phyloP scores from a whole-genome alignment of 768 basidiomycete genomes.

The Hortiboletus campestris region DNA sequence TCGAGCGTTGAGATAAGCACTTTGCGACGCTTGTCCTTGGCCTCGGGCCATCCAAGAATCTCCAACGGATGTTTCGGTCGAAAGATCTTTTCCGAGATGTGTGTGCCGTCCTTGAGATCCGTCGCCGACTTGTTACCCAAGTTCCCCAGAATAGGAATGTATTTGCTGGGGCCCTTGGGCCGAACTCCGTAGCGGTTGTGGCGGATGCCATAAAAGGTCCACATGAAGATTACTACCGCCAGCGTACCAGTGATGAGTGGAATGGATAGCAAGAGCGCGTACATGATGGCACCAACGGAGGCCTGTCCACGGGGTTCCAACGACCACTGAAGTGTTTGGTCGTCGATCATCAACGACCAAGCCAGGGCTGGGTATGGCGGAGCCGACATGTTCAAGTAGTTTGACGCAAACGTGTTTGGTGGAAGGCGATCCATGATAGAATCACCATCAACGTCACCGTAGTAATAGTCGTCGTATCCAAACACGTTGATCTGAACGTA shows the following conservation, averaged over 20 bases:
- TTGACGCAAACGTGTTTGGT: slow-evolving; percentile 81
- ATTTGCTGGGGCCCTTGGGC: slow-evolving; percentile 66
- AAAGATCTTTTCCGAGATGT: slow-evolving; percentile 72
- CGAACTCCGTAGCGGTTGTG: slow-evolving; percentile 90
- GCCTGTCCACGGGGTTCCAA: slow-evolving; percentile 81
- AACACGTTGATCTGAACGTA: slow-evolving; percentile 89
- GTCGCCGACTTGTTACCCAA: slow-evolving; percentile 64
- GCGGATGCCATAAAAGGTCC: slow-evolving; percentile 94
- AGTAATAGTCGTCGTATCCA: slow-evolving; percentile 89
- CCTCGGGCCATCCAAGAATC: slow-evolving; percentile 95
- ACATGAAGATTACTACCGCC: slow-evolving; percentile 88
- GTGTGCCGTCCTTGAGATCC: slow-evolving; percentile 62
- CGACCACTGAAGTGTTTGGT: slow-evolving; percentile 72
- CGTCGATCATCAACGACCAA: slow-evolving; percentile 82
- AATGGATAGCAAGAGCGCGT: slow-evolving; percentile 74
- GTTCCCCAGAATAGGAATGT: slow-evolving; percentile 83
- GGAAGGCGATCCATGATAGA: slow-evolving; percentile 88
- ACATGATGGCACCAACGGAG: slow-evolving; percentile 82
- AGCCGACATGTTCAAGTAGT: slow-evolving; percentile 89
- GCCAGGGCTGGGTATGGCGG: slow-evolving; percentile 86
- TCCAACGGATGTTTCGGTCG: slow-evolving; percentile 60
- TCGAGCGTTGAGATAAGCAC: slow-evolving; percentile 91
- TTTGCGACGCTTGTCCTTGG: slow-evolving; percentile 85
- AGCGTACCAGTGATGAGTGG: slow-evolving; percentile 82
- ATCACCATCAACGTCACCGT: slow-evolving; percentile 86